Conservation (phyloP, 164 flowering plant genomes). For the Amborella trichopoda region DNA sequence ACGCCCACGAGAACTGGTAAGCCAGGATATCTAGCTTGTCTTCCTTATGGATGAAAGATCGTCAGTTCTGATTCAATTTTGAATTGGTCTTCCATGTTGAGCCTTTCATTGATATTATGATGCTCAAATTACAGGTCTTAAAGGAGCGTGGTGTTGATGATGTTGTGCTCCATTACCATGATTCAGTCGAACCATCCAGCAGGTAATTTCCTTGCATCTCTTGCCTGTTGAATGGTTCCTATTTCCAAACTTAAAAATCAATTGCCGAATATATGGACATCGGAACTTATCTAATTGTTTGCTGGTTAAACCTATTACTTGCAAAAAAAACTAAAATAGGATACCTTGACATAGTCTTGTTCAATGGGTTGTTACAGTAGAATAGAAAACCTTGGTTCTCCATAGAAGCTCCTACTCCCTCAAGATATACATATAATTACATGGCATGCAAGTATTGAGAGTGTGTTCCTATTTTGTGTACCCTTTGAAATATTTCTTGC, state of each 20-base stretch:
- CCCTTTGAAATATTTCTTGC: too few relatives aligned
- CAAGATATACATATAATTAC: too few relatives aligned
- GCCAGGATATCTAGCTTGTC: constrained; percentile 10
- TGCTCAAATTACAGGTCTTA: constrained; percentile 61
- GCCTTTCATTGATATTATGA: neutral
- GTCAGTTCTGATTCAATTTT: neutral
- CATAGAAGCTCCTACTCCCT: too few relatives aligned
- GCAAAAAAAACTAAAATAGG: neutral
- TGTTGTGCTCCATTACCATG: constrained; percentile 26
- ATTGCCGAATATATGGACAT: neutral
- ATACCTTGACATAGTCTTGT: neutral
- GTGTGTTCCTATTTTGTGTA: too few relatives aligned
- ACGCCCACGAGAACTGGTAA: constrained; percentile 90
- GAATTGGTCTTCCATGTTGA: neutral
- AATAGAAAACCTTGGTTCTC: too few relatives aligned
- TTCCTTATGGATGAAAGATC: neutral
- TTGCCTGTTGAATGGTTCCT: neutral
- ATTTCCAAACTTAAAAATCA: neutral
- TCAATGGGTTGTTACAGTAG: too few relatives aligned
- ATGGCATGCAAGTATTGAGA: too few relatives aligned
- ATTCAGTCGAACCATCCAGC: constrained; percentile 25
- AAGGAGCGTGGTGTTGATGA: constrained; percentile 72
- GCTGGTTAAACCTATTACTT: neutral
- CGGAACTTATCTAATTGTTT: neutral
- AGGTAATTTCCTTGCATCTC: constrained; percentile 27